These are phyloP conservation scores for Oryza punctata DNA, from an alignment of 176 grass and related monocot genomes.

Conservation along the genomic window DNA sequence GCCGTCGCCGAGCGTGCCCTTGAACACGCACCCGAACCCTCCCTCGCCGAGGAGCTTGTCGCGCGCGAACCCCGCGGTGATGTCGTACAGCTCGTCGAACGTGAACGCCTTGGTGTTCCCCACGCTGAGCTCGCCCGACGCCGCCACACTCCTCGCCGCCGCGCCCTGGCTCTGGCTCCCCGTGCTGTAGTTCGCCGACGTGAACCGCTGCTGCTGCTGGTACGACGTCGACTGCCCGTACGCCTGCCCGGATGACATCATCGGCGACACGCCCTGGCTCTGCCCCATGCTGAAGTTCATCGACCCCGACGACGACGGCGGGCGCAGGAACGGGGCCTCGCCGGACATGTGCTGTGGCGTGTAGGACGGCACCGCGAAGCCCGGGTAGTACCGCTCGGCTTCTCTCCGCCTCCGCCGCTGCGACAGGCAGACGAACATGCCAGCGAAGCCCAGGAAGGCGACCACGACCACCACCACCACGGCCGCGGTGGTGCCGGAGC, in stretches of 20 bases:
- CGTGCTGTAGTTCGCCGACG: constrained; percentile 46
- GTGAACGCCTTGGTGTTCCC: constrained; percentile 66
- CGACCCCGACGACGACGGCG: constrained; percentile 41
- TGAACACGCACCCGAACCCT: constrained; percentile 91
- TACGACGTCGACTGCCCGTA: background rate
- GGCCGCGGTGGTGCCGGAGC: constrained; percentile 41
- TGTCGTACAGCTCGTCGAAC: constrained; percentile 78
- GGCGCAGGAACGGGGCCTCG: constrained; percentile 63
- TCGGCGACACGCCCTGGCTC: constrained; percentile 26
- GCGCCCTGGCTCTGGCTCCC: constrained; percentile 42
- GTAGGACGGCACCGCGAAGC: constrained; percentile 55
- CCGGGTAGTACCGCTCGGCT: constrained; percentile 53
- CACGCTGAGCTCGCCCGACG: constrained; percentile 51
- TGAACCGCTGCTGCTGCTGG: constrained; percentile 11
- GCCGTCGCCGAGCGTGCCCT: constrained; percentile 68
- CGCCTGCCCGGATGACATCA: background rate
- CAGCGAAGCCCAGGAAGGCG: constrained; percentile 49
- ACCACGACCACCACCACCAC: constrained; percentile 51
- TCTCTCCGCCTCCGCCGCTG: constrained; percentile 53
- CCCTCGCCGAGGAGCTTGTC: constrained; percentile 87
- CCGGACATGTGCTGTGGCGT: constrained; percentile 66
- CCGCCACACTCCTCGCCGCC: constrained; percentile 31
- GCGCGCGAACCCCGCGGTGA: constrained; percentile 71
- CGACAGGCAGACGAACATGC: constrained; percentile 53
- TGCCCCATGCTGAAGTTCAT: constrained; percentile 51